These are phyloP conservation scores for Metschnikowia baotianmanensis DNA, from an alignment of 805 yeast genomes.

Conservation along the genomic window DNA sequence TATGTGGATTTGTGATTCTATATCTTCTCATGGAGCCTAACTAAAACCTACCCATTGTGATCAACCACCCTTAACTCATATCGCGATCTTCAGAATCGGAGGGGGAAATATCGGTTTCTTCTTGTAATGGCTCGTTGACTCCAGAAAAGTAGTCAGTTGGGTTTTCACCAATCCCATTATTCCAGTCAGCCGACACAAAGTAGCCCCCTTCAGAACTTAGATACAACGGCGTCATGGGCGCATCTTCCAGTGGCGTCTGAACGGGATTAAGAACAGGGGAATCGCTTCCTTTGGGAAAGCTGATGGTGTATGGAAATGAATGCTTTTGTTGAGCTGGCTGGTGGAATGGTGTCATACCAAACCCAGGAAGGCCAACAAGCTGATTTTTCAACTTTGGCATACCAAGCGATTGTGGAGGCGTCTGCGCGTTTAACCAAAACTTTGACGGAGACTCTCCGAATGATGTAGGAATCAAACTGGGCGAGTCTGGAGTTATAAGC, in stretches of 20 bases:
- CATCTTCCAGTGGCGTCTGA: constrained; percentile 41
- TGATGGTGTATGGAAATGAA: constrained; percentile 1
- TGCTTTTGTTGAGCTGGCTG: constrained; percentile 1
- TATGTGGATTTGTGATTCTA: too few relatives aligned
- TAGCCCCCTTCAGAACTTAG: constrained; percentile 16
- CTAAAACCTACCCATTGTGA: not conserved
- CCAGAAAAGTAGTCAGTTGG: constrained; percentile 7
- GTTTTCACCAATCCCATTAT: constrained; percentile 4
- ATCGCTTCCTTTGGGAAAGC: constrained; percentile 10
- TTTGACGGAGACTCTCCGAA: constrained; percentile 55
- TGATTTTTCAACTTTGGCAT: constrained; percentile 20
- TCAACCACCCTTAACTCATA: not conserved
- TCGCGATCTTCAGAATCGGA: constrained; percentile 1
- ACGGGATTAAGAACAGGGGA: constrained; percentile 43
- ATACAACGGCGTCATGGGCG: constrained; percentile 44
- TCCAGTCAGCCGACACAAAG: constrained; percentile 10
- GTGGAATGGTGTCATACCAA: constrained; percentile 2
- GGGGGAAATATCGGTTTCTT: constrained; percentile 1
- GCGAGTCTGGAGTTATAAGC: constrained; percentile 46
- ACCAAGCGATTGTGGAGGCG: constrained; percentile 45
- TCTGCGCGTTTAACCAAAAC: constrained; percentile 50
- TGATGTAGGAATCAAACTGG: constrained; percentile 50
- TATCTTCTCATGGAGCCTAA: too few relatives aligned
- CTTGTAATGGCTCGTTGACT: not conserved
- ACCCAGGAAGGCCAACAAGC: constrained; percentile 4